Conservation (phyloP, 352 stramenopile genomes). For the Phytophthora pistaciae region DNA sequence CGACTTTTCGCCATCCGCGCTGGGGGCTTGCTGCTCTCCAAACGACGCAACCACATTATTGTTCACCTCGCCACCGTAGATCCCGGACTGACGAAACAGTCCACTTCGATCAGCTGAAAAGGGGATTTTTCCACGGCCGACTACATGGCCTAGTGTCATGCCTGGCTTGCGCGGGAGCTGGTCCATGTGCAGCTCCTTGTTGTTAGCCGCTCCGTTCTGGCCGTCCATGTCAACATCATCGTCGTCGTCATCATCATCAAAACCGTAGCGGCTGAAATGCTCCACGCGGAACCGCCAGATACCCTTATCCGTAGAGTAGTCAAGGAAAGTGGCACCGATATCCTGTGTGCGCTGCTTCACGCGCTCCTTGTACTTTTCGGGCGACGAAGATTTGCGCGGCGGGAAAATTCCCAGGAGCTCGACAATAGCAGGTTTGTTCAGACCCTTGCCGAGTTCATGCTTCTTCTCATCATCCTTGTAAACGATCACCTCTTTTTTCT, state of each 20-base stretch:
- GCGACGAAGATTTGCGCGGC: constrained; percentile 61
- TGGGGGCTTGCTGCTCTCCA: constrained; percentile 24
- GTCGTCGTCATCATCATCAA: constrained; percentile 78
- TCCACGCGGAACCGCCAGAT: constrained; percentile 90
- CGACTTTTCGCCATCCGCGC: constrained; percentile 25
- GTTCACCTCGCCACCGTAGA: constrained; percentile 40
- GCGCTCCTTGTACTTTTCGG: constrained; percentile 77
- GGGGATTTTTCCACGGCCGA: constrained; percentile 22
- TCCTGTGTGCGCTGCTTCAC: constrained; percentile 81
- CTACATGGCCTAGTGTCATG: constrained; percentile 32
- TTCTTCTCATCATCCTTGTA: constrained; percentile 90
- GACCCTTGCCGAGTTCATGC: constrained; percentile 70
- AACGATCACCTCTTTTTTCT: constrained; percentile 89
- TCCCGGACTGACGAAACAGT: constrained; percentile 56
- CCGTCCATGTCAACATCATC: constrained; percentile 54
- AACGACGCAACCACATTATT: constrained; percentile 50
- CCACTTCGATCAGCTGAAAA: constrained; percentile 44
- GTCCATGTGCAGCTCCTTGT: constrained; percentile 26
- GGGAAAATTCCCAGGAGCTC: constrained; percentile 84
- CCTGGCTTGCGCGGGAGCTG: constrained; percentile 36
- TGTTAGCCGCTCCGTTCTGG: constrained; percentile 18
- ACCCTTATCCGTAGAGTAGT: constrained; percentile 77
- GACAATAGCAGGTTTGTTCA: constrained; percentile 85
- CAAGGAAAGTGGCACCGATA: constrained; percentile 81
- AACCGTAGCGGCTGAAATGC: constrained; percentile 88